Evolutionary conservation across 2,329 filamentous ascomycete species (phyloP).

Genomic region (Lecanicillium sp.): DNA sequence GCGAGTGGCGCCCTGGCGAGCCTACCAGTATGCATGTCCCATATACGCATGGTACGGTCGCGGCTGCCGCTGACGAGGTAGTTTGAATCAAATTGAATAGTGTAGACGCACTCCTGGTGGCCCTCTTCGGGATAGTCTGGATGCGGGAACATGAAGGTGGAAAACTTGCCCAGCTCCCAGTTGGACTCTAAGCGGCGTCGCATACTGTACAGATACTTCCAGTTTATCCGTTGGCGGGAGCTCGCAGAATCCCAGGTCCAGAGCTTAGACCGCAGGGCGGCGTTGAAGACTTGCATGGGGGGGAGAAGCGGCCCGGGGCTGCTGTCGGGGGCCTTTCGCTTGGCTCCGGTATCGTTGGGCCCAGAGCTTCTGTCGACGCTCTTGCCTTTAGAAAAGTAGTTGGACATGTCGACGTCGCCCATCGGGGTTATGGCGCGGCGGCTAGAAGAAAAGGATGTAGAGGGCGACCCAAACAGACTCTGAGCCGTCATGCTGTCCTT

Average conservation of each 20-base stretch:
- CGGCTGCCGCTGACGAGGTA: constrained; percentile 91
- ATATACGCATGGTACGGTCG: constrained; percentile 81
- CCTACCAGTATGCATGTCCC: constrained; percentile 78
- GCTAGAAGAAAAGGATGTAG: constrained; percentile 26
- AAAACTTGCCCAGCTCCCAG: constrained; percentile 77
- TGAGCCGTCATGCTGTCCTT: constrained; percentile 19
- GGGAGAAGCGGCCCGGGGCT: constrained; percentile 27
- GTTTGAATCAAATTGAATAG: constrained; percentile 78
- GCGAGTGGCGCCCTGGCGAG: constrained; percentile 66
- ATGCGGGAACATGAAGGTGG: constrained; percentile 86
- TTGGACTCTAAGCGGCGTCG: constrained; percentile 80
- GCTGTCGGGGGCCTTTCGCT: constrained; percentile 31
- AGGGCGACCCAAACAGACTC: constrained; percentile 32
- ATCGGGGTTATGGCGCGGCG: constrained; percentile 21
- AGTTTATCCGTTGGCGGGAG: constrained; percentile 65
- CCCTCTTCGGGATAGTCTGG: constrained; percentile 73
- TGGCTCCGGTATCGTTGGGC: constrained; percentile 26
- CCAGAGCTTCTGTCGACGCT: constrained; percentile 25
- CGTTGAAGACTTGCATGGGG: constrained; percentile 22
- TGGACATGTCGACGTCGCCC: constrained; percentile 27
- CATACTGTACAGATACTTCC: constrained; percentile 90
- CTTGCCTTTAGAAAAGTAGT: constrained; percentile 23
- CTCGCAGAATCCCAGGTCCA: constrained; percentile 45
- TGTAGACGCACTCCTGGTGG: constrained; percentile 90
- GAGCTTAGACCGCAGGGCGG: constrained; percentile 39